Evolutionary conservation across 495 filamentous ascomycete genomes (phyloP).

Genomic region (Cudoniella acicularis): DNA sequence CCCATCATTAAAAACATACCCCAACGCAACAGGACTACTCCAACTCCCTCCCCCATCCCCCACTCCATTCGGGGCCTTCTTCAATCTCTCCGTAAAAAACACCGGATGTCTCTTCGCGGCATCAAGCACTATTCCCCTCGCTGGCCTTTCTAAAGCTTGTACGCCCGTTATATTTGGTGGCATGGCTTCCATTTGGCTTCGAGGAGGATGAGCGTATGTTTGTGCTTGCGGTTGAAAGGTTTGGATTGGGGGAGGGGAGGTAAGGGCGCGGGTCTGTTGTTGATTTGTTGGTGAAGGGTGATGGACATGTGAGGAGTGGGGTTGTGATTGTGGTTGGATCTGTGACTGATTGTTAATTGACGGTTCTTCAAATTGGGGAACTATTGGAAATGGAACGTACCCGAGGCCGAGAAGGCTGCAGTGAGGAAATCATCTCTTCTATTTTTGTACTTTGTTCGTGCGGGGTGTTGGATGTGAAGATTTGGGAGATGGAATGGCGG

Average conservation of each 20-base stretch:
- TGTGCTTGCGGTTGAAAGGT: background rate
- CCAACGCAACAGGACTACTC: constrained; percentile 44
- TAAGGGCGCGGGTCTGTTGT: constrained; percentile 9
- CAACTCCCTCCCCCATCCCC: constrained; percentile 20
- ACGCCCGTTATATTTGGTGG: background rate
- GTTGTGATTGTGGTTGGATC: background rate
- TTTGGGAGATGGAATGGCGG: constrained; percentile 16
- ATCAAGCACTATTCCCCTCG: constrained; percentile 22
- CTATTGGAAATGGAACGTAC: constrained; percentile 4
- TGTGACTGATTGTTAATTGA: background rate
- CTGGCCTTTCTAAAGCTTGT: background rate
- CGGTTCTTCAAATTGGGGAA: background rate
- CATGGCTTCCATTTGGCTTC: constrained; percentile 25
- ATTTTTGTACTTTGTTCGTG: background rate
- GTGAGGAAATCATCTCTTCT: constrained; percentile 17
- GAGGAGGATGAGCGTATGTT: constrained; percentile 5
- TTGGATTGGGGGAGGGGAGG: background rate
- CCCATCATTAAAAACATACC: constrained; percentile 49
- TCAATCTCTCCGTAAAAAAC: constrained; percentile 54
- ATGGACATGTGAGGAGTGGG: background rate
- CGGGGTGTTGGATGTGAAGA: constrained; percentile 5
- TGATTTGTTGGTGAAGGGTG: constrained; percentile 11
- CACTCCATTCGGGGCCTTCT: constrained; percentile 32
- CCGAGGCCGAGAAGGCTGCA: constrained; percentile 11
- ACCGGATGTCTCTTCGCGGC: constrained; percentile 51